These are phyloP conservation scores for Rhexocercosporidium sp. DNA, from an alignment of 2,329 filamentous ascomycete species.

Conservation along the genomic window DNA sequence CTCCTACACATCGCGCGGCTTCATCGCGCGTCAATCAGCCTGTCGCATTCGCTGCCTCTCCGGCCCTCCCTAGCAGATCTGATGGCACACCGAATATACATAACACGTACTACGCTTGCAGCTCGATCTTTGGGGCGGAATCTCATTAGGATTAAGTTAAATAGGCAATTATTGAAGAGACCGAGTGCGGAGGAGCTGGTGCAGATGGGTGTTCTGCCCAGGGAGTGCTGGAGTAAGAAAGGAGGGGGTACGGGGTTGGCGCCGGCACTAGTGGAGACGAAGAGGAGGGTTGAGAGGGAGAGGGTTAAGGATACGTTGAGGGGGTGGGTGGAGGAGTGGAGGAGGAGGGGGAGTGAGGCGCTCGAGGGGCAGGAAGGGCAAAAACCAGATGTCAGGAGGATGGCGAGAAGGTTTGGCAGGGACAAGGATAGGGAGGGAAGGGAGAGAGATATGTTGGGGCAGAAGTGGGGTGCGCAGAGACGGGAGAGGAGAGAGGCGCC, in stretches of 20 bases:
- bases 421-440: conserved; percentile 45
- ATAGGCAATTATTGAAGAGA: conserved; percentile 63
- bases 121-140: conserved; percentile 67
- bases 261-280: conserved; percentile 65
- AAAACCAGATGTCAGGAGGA: conserved; percentile 43
- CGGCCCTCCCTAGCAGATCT: conserved; percentile 67
- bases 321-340: conserved; percentile 62
- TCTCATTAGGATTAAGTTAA: conserved; percentile 67
- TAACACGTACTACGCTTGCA: conserved; percentile 68
- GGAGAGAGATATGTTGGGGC: conserved; percentile 50
- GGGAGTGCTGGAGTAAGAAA: conserved; percentile 59
- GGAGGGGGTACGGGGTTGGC: conserved; percentile 48
- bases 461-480: conserved; percentile 45
- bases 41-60: conserved; percentile 61
- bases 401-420: conserved; percentile 47
- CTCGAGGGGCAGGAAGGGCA: conserved; percentile 18
- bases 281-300: conserved; percentile 68
- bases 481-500: conserved; percentile 52
- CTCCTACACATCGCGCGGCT: conserved; percentile 68
- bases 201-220: conserved; percentile 66
- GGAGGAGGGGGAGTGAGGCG: conserved; percentile 37
- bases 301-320: conserved; percentile 69
- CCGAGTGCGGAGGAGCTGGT: conserved; percentile 66
- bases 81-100: conserved; percentile 67
- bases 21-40: conserved; percentile 57